Evolutionary conservation across 805 yeast genomes (phyloP), one percentile per base, ranked within the genome.

Genomic region (Saturnispora halmiae): DNA sequence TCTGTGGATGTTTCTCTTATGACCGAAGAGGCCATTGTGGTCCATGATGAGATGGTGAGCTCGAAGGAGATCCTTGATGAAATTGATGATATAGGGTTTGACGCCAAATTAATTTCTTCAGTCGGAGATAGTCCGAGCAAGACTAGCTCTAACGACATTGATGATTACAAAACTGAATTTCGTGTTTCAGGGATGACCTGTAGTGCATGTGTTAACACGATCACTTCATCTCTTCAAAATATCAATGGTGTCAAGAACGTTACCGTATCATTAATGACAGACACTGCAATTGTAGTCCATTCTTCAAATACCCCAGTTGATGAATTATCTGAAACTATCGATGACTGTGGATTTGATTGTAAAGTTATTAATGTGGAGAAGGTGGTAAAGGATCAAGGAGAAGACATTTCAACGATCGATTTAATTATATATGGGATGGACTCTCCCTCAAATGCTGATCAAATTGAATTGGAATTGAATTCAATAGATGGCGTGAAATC

Each of bases 1-100:
- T 31, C 28, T 13, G 84, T 70, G 0, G 67, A 71, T 3, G 84
- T 88, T 1, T 82, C 95, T 1, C 67, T 85, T 24, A 62, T 84
- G 3, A 84, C 95, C 0, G 92, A 83, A 49, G 73, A 75, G 36
- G 95, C 88, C 2, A 53, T 61, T 14, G 71, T 85, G 3, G 56
- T 53, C 8, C 87, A 79, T 53, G 60, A 59, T 29, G 47, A 60
- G 2, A 26, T 41, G 0, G 51, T 69, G 1, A 40, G 65, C 0
- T 45, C 54, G 1, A 60, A 39, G 2, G 51, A 50, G 3, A 56
- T 87, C 2, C 55, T 58, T 21, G 75, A 72, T 18, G 61, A 75
- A 2, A 71, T 88, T 13, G 94, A 85, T 45, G 82, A 80, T 51
- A 73, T 80, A 46, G 95, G 95, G 5, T 84, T 79, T 44, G 72